Percentiles rank a stretch among this genome's conserved stretches.
phyloP scores from a whole-genome alignment of 1,284 basidiomycete genomes.

The Earliella scabrosa region DNA sequence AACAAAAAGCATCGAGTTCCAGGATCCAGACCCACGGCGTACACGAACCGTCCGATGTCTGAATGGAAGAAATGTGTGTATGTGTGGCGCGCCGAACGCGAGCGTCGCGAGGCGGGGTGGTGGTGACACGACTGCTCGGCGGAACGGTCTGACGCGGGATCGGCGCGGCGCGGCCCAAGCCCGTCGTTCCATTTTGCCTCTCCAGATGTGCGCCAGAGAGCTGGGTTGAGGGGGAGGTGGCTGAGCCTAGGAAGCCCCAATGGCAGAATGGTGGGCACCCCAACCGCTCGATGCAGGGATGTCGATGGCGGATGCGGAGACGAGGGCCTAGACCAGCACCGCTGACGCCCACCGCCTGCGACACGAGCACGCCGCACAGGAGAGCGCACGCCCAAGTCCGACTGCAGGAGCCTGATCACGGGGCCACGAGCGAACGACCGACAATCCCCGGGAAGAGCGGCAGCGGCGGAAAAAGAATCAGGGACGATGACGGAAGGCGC shows the following conservation, averaged over 20 bases:
- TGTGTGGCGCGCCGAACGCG: not conserved
- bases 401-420: slow-evolving; percentile 12
- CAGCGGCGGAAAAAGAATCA: not conserved
- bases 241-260: not conserved
- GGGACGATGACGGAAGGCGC: slow-evolving; percentile 13
- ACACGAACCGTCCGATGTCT: too few relatives aligned
- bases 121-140: not conserved
- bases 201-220: not conserved
- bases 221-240: not conserved
- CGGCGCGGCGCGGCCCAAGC: too few relatives aligned
- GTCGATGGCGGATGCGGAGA: not conserved
- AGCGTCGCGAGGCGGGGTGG: not conserved
- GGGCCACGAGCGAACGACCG: not conserved
- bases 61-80: not conserved
- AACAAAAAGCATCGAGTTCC: not conserved
- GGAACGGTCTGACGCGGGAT: not conserved
- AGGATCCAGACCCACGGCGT: not conserved
- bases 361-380: too few relatives aligned
- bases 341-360: not conserved
- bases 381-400: too few relatives aligned
- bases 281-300: not conserved
- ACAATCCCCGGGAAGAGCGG: too few relatives aligned
- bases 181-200: not conserved
- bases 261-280: not conserved
- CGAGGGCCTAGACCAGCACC: slow-evolving; percentile 12